Percentiles rank a stretch among this genome's conserved stretches.
Evolutionary conservation across 2,329 filamentous ascomycete genomes (phyloP).

Genomic region (Zelopaecilomyces penicillatus): DNA sequence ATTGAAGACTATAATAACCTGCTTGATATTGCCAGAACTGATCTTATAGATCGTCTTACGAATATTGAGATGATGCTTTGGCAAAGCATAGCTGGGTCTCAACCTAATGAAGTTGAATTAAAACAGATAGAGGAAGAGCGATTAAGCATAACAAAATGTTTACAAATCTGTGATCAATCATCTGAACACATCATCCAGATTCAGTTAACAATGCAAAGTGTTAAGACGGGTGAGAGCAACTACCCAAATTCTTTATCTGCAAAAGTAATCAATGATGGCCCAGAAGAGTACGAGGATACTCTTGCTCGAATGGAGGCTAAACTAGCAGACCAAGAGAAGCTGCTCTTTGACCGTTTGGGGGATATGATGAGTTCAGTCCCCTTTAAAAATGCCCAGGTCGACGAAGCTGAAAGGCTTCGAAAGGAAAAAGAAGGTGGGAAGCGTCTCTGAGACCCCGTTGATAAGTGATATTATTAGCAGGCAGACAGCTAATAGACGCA

Average conservation of each 20-base stretch:
- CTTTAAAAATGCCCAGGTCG: too few relatives aligned
- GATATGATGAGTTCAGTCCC: neutral
- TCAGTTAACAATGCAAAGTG: slow-evolving; percentile 2
- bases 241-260: slow-evolving; percentile 1
- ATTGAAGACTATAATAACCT: slow-evolving; percentile 8
- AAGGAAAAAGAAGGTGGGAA: too few relatives aligned
- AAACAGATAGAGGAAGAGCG: slow-evolving; percentile 11
- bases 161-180: slow-evolving; percentile 13
- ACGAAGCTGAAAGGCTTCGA: too few relatives aligned
- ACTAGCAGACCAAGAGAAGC: slow-evolving; percentile 2
- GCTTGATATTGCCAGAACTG: slow-evolving; percentile 7
- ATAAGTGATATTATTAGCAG: too few relatives aligned
- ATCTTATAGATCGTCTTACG: slow-evolving; percentile 10
- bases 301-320: slow-evolving; percentile 3
- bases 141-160: slow-evolving; percentile 13
- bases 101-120: slow-evolving; percentile 4
- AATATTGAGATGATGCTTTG: slow-evolving; percentile 7
- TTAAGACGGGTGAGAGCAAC: neutral
- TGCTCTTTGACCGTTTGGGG: slow-evolving; percentile 2
- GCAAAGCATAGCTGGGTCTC: neutral
- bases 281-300: slow-evolving; percentile 9
- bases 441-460: too few relatives aligned
- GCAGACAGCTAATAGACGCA: too few relatives aligned
- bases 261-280: slow-evolving; percentile 5
- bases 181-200: slow-evolving; percentile 14